Evolutionary conservation across 75 land plant species (phyloP).

Genomic region (Gnetum montanum): DNA sequence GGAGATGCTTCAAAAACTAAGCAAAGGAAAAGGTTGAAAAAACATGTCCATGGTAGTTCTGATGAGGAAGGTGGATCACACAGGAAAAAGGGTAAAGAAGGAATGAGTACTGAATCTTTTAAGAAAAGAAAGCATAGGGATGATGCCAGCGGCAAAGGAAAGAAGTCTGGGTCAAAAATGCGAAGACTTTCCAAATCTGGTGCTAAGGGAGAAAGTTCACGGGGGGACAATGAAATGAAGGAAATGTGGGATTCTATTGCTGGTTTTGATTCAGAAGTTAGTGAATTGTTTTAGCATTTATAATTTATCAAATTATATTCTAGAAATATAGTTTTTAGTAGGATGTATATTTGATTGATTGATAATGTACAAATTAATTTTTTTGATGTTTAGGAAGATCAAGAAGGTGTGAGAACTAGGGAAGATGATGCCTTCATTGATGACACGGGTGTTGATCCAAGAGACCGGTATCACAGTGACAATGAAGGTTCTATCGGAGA

Average conservation of each 20-base stretch:
- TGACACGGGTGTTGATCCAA: conserved; percentile 90
- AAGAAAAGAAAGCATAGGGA: conserved; percentile 21
- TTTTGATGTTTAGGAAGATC: conserved; percentile 61
- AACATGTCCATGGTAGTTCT: conserved; percentile 16
- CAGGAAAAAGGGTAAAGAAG: conserved; percentile 13
- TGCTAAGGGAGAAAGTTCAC: conserved; percentile 9
- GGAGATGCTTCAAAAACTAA: conserved; percentile 17
- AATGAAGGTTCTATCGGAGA: conserved; percentile 54
- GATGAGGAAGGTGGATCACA: conserved; percentile 1
- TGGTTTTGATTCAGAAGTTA: conserved; percentile 80
- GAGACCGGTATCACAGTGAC: conserved; percentile 66
- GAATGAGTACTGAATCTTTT: conserved; percentile 3
- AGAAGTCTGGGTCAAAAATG: conserved; percentile 28
- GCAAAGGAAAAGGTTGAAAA: conserved; percentile 66
- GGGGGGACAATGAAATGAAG: conserved; percentile 45
- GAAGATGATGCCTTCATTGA: conserved; percentile 95
- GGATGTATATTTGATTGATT: no score
- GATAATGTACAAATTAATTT: background rate
- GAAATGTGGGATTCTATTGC: conserved; percentile 93
- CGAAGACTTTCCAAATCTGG: conserved; percentile 1
- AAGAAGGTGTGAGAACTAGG: conserved; percentile 55
- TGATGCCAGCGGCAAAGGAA: conserved; percentile 17
- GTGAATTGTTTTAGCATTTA: no score
- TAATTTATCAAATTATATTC: background rate
- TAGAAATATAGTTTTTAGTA: no score